These are phyloP conservation scores for Flammula alnicola DNA, from an alignment of 1,284 basidiomycete genomes.

Conservation along the genomic window DNA sequence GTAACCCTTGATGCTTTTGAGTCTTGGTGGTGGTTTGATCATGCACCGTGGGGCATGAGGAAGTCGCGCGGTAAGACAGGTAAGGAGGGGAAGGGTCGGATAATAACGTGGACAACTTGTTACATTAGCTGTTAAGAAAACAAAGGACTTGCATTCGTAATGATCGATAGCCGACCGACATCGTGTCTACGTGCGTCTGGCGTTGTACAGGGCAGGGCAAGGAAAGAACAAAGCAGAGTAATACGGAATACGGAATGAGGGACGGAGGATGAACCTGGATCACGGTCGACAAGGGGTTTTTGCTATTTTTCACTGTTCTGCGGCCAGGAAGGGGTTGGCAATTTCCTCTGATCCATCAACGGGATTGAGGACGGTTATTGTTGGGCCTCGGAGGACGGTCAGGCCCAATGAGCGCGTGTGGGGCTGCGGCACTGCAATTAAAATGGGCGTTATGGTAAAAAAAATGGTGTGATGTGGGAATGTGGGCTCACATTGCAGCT, in stretches of 20 bases:
- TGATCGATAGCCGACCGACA: neutral
- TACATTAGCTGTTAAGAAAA: too few species aligned
- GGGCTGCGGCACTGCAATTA: conserved; percentile 61
- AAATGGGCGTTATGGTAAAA: too few species aligned
- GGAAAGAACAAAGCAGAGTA: neutral
- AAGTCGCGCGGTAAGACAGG: too few species aligned
- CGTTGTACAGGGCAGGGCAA: neutral
- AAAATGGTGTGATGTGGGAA: too few species aligned
- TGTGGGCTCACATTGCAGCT: conserved; percentile 59
- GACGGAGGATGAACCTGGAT: too few species aligned
- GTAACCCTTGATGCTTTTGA: too few species aligned
- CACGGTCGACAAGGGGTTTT: too few species aligned
- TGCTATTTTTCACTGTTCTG: conserved; percentile 37
- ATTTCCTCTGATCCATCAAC: conserved; percentile 93
- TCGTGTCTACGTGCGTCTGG: neutral
- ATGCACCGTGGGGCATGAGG: too few species aligned
- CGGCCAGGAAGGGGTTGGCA: conserved; percentile 76
- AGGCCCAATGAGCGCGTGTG: conserved; percentile 78
- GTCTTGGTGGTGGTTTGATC: too few species aligned
- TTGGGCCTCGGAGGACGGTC: conserved; percentile 89
- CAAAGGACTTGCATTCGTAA: neutral
- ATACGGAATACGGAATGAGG: neutral
- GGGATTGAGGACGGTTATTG: conserved; percentile 90
- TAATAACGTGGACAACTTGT: too few species aligned
- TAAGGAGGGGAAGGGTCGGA: too few species aligned